Evolutionary conservation across 139 green algal species (phyloP), one percentile per base, ranked within the genome.

Genomic region (Coccomyxa sp.): DNA sequence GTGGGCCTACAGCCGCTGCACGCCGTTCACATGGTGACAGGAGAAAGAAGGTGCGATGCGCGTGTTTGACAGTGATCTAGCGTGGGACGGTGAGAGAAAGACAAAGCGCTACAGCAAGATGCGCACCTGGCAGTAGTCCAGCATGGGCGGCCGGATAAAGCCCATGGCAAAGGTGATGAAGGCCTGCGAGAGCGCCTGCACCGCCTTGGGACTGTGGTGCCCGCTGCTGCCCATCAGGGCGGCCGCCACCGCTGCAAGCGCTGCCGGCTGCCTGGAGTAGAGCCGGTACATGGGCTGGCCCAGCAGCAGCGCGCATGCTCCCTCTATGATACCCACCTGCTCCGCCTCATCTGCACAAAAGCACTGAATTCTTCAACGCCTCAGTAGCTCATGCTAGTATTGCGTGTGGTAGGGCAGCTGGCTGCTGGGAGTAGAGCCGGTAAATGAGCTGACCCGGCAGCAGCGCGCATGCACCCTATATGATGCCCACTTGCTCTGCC

Each of bases 271-370:
- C 1, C 86, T 73, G 73, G 72, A 82, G 5, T 84, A n/a, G 0
- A 82, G 36, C 1, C 85, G 83, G 78, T 78, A 86, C 8, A 84
- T 68, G 33, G 73, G 68, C 80, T 81, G 38, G 31, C 38, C 31
- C 31, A 27, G 64, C 37, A 92, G 76, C 39, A 86, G 41, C 10
- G 71, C 7, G 33, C 44, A 78, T 8, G 80, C 82, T 6, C 89
- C 89, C 0, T 68, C 39, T 39, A 90, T 83, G 0, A 79, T 70
- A 6, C 82, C 83, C 37, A 88, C 86, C 75, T 83, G 88, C 39
- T 40, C 83, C 6, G 74, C 58, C 16, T 36, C 35, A 36, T 79
- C 79, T 83, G 79, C 58, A 79, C n/a, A n/a, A 39, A 78, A 37
- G 31, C 36, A 39, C 24, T 31, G 54, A 27, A 38, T 27, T 39